Percentiles rank a stretch among this genome's conserved stretches.
These are phyloP conservation scores for Macrophomina pseudophaseolina DNA, from an alignment of 2,329 filamentous ascomycete species.

Conservation along the genomic window DNA sequence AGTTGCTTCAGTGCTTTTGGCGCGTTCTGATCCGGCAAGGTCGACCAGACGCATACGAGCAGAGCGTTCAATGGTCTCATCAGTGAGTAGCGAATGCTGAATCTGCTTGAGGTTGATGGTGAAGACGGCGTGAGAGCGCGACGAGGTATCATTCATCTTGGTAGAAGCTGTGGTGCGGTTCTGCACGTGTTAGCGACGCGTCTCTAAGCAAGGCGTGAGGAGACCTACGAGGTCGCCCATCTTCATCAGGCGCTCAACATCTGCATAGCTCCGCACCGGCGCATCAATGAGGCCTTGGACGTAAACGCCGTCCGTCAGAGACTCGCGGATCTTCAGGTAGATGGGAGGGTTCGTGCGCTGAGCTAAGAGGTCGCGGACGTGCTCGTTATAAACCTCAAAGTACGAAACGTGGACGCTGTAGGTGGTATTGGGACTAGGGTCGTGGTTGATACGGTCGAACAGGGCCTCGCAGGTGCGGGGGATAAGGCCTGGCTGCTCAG, in stretches of 20 bases:
- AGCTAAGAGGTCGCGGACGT: slow-evolving; percentile 90
- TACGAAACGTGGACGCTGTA: slow-evolving; percentile 98
- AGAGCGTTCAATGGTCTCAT: slow-evolving; percentile 94
- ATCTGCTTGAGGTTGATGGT: slow-evolving; percentile 98
- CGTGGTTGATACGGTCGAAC: slow-evolving; percentile 87
- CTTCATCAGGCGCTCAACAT: slow-evolving; percentile 90
- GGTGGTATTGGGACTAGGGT: slow-evolving; percentile 87
- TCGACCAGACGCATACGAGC: slow-evolving; percentile 95
- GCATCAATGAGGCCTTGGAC: slow-evolving; percentile 96
- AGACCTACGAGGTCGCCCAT: slow-evolving; percentile 70
- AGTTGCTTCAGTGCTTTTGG: slow-evolving; percentile 93
- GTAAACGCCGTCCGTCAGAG: slow-evolving; percentile 91
- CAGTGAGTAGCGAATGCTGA: slow-evolving; percentile 94
- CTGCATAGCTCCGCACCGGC: slow-evolving; percentile 82
- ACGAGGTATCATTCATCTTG: slow-evolving; percentile 99
- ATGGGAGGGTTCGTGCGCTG: slow-evolving; percentile 80
- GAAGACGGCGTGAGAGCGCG: slow-evolving; percentile 94
- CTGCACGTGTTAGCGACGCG: slow-evolving; percentile 31
- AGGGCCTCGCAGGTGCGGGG: slow-evolving; percentile 94
- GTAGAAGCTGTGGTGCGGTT: slow-evolving; percentile 91
- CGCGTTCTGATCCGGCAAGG: slow-evolving; percentile 90
- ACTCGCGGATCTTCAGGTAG: slow-evolving; percentile 97
- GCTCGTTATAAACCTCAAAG: slow-evolving; percentile 99
- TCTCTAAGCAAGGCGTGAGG: background rate
- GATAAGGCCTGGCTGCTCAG: slow-evolving; percentile 87